phyloP scores from a whole-genome alignment of 2,329 filamentous ascomycete genomes.

The Amphichorda felina region DNA sequence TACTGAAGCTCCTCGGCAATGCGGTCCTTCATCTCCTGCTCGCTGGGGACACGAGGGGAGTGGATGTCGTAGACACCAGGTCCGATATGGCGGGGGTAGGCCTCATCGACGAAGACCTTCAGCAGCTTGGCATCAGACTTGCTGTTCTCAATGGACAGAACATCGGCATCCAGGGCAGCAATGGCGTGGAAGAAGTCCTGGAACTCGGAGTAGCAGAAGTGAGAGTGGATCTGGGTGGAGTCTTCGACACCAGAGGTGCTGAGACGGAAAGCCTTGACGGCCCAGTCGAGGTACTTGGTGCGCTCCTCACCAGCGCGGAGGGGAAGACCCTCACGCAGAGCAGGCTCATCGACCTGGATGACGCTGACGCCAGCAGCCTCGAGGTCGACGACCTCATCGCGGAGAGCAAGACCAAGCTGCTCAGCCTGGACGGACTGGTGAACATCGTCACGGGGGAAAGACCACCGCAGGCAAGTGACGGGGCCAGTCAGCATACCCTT shows the following conservation, averaged over 20 bases:
- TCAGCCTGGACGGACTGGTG: constrained; percentile 98
- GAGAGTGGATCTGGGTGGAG: constrained; percentile 97
- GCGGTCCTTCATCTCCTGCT: constrained; percentile 97
- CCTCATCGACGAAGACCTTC: constrained; percentile 95
- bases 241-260: constrained; percentile 87
- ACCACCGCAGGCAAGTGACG: constrained; percentile 98
- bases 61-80: constrained; percentile 99
- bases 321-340: constrained; percentile 97
- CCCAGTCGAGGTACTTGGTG: constrained; percentile 94
- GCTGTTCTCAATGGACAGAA: constrained; percentile 99
- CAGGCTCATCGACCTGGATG: constrained; percentile 98
- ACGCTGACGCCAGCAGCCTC: constrained; percentile 94
- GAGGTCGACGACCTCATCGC: constrained; percentile 96
- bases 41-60: constrained; percentile 90
- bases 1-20: constrained; percentile 96
- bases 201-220: constrained; percentile 99
- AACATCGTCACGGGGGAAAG: constrained; percentile 98
- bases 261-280: constrained; percentile 95
- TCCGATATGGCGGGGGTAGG: constrained; percentile 95
- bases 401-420: constrained; percentile 95
- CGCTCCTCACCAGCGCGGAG: constrained; percentile 90
- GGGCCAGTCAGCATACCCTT: constrained; percentile 99
- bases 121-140: constrained; percentile 99
- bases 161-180: constrained; percentile 92
- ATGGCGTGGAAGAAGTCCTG: constrained; percentile 99